phyloP scores from a whole-genome alignment of 2,329 filamentous ascomycete species.

The Fusarium sulawesiense region DNA sequence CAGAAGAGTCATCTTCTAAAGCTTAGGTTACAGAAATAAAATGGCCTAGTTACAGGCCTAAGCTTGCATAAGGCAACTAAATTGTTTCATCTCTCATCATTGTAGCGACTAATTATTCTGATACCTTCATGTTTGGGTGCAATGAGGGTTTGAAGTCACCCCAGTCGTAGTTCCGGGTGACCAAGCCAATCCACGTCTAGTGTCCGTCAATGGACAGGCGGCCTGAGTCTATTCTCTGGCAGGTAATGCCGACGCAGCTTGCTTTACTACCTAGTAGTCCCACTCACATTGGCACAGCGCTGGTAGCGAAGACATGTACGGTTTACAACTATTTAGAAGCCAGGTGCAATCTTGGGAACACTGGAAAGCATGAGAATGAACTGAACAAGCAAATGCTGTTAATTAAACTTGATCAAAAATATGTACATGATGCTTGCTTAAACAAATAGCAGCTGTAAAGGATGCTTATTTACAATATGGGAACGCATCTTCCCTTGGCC shows the following conservation, averaged over 20 bases:
- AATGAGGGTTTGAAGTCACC: neutral
- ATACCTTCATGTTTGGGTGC: no score
- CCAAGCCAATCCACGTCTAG: neutral
- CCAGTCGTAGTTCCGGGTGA: neutral
- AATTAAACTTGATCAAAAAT: neutral
- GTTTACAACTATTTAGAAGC: no score
- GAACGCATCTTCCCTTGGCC: neutral
- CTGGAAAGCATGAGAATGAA: neutral
- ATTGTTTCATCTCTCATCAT: no score
- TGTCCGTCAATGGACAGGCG: neutral
- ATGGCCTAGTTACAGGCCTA: no score
- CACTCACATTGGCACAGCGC: neutral
- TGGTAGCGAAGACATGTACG: neutral
- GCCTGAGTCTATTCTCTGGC: neutral
- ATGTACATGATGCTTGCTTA: neutral
- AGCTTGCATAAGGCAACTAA: no score
- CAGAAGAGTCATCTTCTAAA: no score
- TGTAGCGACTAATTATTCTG: no score
- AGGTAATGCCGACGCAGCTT: neutral
- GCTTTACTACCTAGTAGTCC: neutral
- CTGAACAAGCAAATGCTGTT: neutral
- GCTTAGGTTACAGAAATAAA: no score
- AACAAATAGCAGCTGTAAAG: neutral
- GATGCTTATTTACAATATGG: constrained; percentile 5
- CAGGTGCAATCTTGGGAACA: no score